Evolutionary conservation across 2,329 filamentous ascomycete genomes (phyloP), one percentile per base, ranked within the genome.

Genomic region (Cyphellophora attinorum): DNA sequence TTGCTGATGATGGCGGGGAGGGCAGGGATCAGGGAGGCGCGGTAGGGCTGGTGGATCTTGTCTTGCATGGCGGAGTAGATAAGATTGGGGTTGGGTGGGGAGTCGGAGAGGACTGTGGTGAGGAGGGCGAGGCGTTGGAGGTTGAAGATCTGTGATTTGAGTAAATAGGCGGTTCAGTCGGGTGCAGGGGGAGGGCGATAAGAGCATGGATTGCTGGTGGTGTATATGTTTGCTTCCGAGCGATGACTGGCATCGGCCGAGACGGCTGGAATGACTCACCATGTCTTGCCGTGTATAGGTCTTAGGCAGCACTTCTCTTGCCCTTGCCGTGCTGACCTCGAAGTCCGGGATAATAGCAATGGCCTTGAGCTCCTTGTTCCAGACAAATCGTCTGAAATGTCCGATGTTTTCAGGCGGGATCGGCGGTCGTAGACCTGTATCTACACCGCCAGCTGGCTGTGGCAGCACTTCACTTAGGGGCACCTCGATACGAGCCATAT

Each of bases 1-100:
- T 81, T 89, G 57, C 85, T 76, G 34, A 98, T 76, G 35, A 98
- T 89, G 55, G 94, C 82, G 11, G 83, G 81, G 38, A 98, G 71
- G 1, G 89, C 91, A 1, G 91, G 91, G 48, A 98, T 93, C 42
- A 98, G 74, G 2, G 74, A 81, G 61, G 91, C 81, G 35, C 91
- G 81, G 66, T 98, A 96, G 28, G 86, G 91, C 61, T 98, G 91
- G 64, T 98, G 91, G 41, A 98, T 77, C 62, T 88, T 93, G 67
- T 98, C 91, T 64, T 96, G 91, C 91, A 98, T 98, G 30, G 88
- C 89, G 31, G 93, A 78, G 65, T 93, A 93, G 57, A 98, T 98
- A 60, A 93, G 81, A 51, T 93, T 81, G 14, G 91, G 81, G 54
- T 95, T 82, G 2, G 88, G 89, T 6, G 91, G 89, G 5, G 83